Conservation (phyloP, 257 asterid species). For the Leonotis leonurus region DNA sequence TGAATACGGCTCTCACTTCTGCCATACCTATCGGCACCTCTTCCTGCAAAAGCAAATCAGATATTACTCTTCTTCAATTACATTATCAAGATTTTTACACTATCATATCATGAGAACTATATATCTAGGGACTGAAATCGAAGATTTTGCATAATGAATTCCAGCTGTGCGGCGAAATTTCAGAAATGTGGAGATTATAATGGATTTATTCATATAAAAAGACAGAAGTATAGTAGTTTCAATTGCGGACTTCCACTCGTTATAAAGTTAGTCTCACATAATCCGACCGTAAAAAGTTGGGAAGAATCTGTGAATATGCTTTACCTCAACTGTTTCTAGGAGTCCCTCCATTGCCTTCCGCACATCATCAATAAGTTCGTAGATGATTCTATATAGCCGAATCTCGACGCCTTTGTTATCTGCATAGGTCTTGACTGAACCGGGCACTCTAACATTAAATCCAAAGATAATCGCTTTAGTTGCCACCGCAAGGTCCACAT, state of each 20-base stretch:
- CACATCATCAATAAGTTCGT: constrained; percentile 91
- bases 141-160: no score
- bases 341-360: constrained; percentile 97
- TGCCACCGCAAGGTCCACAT: constrained; percentile 93
- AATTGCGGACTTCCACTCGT: no score
- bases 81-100: no score
- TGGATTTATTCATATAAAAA: background rate
- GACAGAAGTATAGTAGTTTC: no score
- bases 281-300: no score
- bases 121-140: no score
- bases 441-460: constrained; percentile 75
- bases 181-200: background rate
- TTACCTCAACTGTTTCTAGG: constrained; percentile 86
- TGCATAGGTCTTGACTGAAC: constrained; percentile 78
- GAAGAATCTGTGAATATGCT: background rate
- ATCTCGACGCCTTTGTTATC: constrained; percentile 72
- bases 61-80: background rate
- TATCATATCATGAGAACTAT: background rate
- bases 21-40: constrained; percentile 84
- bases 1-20: constrained; percentile 87
- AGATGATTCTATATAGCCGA: constrained; percentile 72
- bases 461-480: constrained; percentile 83
- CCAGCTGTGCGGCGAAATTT: background rate
- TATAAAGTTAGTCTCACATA: background rate
- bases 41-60: constrained; percentile 43